These are phyloP conservation scores for Medicago lupulina DNA, from an alignment of 306 rosid genomes.

Conservation along the genomic window DNA sequence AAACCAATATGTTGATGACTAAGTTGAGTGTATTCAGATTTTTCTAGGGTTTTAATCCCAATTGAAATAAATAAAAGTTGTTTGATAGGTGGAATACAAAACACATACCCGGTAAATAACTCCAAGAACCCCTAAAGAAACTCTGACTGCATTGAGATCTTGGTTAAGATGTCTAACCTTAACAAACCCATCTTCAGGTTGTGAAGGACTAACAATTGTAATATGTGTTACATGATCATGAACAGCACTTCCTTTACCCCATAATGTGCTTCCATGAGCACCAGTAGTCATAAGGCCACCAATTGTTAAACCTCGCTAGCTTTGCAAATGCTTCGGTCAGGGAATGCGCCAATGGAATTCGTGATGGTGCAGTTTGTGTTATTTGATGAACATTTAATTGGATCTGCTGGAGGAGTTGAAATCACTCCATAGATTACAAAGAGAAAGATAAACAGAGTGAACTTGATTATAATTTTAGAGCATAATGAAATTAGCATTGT, in stretches of 20 bases:
- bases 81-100: too few species aligned
- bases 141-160: conserved; percentile 71
- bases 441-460: background rate
- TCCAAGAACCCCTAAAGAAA: too few species aligned
- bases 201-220: too few species aligned
- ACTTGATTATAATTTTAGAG: background rate
- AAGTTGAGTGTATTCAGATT: too few species aligned
- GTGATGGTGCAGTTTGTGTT: conserved; percentile 65
- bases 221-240: conserved; percentile 63
- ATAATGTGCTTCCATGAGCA: too few species aligned
- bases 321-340: conserved; percentile 58
- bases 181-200: too few species aligned
- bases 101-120: too few species aligned
- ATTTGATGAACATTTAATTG: conserved; percentile 54
- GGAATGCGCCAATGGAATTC: conserved; percentile 68
- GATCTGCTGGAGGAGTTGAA: conserved; percentile 55
- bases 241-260: conserved; percentile 75
- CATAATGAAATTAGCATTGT: background rate
- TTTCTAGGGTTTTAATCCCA: too few species aligned
- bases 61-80: too few species aligned
- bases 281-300: too few species aligned
- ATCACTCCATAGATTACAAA: conserved; percentile 4
- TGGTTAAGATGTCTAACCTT: conserved; percentile 43
- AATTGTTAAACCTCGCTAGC: too few species aligned
- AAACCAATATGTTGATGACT: too few species aligned